Percentiles rank a stretch among this genome's conserved stretches.
These are phyloP conservation scores for Tripidium arundinaceum DNA, from an alignment of 202 grass and related monocot species.

Conservation along the genomic window DNA sequence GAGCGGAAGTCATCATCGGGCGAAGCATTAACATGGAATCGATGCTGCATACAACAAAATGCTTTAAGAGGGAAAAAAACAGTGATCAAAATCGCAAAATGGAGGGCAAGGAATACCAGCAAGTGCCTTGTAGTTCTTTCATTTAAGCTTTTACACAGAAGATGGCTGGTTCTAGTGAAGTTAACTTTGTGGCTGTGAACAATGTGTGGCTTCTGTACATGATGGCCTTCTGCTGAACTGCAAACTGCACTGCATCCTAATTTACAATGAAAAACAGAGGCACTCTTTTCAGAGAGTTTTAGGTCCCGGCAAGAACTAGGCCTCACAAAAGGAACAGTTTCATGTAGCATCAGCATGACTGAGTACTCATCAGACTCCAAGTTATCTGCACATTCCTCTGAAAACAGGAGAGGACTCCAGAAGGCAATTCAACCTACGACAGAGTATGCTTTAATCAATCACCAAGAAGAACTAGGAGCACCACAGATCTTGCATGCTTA, in stretches of 20 bases:
- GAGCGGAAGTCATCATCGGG: slow-evolving; percentile 80
- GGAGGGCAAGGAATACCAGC: slow-evolving; percentile 35
- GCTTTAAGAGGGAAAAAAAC: not conserved
- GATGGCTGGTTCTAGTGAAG: slow-evolving; percentile 45
- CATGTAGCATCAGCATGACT: slow-evolving; percentile 47
- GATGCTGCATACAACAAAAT: slow-evolving; percentile 47
- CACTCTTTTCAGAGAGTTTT: slow-evolving; percentile 18
- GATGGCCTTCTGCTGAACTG: slow-evolving; percentile 39
- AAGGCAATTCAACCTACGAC: slow-evolving; percentile 16
- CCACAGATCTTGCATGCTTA: not conserved
- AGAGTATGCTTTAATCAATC: slow-evolving; percentile 22
- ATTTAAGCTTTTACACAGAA: slow-evolving; percentile 49
- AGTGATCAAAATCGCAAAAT: slow-evolving; percentile 15
- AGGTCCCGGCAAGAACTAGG: slow-evolving; percentile 29
- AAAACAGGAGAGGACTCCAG: not conserved
- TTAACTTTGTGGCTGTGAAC: slow-evolving; percentile 38
- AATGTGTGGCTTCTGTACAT: slow-evolving; percentile 43
- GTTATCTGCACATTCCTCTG: slow-evolving; percentile 29
- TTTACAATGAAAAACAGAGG: not conserved
- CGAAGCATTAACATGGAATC: slow-evolving; percentile 75
- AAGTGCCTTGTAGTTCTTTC: slow-evolving; percentile 56
- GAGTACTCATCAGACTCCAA: slow-evolving; percentile 37
- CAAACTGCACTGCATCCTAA: slow-evolving; percentile 26
- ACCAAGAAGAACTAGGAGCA: not conserved
- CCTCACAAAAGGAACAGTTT: slow-evolving; percentile 19